phyloP scores from a whole-genome alignment of 768 basidiomycete genomes.

The Hypholoma sublateritium region DNA sequence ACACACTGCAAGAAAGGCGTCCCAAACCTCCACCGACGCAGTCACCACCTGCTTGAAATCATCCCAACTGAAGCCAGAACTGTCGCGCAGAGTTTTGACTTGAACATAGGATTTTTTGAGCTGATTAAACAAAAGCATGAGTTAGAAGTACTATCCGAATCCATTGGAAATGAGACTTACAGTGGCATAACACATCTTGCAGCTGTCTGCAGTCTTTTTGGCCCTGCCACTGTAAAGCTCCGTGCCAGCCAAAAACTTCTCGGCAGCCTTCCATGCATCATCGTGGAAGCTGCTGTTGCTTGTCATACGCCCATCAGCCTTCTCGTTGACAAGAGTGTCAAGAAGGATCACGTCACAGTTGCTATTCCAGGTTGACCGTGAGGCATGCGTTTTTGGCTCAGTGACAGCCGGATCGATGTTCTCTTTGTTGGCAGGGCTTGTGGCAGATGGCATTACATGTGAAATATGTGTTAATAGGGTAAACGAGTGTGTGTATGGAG shows the following conservation, averaged over 20 bases:
- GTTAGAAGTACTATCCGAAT: no score
- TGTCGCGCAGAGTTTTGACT: constrained; percentile 18
- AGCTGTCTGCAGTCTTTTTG: constrained; percentile 13
- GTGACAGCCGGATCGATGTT: no score
- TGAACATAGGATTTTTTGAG: constrained; percentile 21
- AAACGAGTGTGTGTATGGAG: no score
- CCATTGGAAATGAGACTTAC: no score
- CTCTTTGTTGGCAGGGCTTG: no score
- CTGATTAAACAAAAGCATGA: constrained; percentile 10
- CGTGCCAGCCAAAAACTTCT: constrained; percentile 13
- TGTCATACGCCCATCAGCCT: constrained; percentile 14
- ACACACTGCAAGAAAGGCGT: constrained; percentile 14
- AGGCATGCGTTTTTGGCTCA: no score
- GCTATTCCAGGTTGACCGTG: no score
- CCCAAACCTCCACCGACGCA: constrained; percentile 27
- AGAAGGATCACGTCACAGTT: constrained; percentile 19
- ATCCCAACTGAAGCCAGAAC: constrained; percentile 31
- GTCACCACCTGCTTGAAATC: constrained; percentile 20
- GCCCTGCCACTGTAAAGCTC: constrained; percentile 12
- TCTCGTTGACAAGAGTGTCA: constrained; percentile 13
- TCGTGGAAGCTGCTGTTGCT: constrained; percentile 20
- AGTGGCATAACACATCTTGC: constrained; percentile 13
- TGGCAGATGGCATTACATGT: no score
- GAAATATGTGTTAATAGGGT: no score
- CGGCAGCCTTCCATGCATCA: constrained; percentile 16